Base-by-base conservation (phyloP, 164 flowering plant genomes). In the Euptelea pleiosperma region DNA sequence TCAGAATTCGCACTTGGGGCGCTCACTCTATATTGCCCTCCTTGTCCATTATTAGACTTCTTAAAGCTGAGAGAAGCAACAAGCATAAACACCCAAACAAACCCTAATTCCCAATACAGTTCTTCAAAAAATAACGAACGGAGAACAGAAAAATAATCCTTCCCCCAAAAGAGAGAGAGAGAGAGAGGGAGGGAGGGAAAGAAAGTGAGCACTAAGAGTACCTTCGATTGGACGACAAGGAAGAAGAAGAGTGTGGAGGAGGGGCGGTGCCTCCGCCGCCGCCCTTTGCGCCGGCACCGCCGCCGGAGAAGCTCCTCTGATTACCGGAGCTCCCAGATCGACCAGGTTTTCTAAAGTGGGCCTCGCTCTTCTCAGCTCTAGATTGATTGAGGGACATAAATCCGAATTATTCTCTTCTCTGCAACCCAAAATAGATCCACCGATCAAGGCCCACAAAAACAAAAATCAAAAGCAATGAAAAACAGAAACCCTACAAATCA, bases 341-440 rank as follows among this genome's bases (percentile, higher is more conserved):
- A 31, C 75, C 75, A 56, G 67, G 67, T 69, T 69, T 85, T 40
- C 77, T 66, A 45, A 52, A 54, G 56, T 71, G 79, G 14, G 79
- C 39, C 55, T 85, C 85, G 80, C 63, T 73, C 74, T 72, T 85
- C 19, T 84, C 89, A 61, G 68, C 66, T 81, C 83, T 80, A 39
- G 87, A 71, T 80, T 80, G 94, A 82, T 82, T 83, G 75, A 64
- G 68, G 86, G 89, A 85, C 96, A 89, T 89, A 85, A 57, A 82
- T 83, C 50, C 83, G 41, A 73, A 60, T 60, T 55, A 21, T 8
- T 29, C 39, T 55, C 34, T 62, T 59, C 31, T 42, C 71, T 66
- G 63, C 57, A 68, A 16, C 34, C 41, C 18, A 39, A 56, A 56
- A 41, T 46, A 45, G 18, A 68, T 29, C 26, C 40, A 53, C 14